A percentile compares a stretch with the other conserved stretches of the same genome.
These are phyloP conservation scores for Nephelium lappaceum DNA, from an alignment of 345 rosid species.

Conservation along the genomic window DNA sequence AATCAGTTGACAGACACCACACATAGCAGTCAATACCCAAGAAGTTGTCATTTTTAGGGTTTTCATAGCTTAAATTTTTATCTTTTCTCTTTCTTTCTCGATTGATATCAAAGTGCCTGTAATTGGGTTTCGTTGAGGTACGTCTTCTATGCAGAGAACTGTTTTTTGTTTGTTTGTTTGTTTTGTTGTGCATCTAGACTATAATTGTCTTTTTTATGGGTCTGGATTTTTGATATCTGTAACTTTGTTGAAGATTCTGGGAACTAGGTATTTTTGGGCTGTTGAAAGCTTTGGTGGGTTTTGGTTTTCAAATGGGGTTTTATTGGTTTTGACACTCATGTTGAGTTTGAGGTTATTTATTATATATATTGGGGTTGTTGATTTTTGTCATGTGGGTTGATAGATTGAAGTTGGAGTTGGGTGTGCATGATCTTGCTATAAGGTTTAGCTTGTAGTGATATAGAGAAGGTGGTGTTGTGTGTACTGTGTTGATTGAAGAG, in stretches of 20 bases:
- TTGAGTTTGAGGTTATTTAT: neutral
- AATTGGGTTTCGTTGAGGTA: slow-evolving; percentile 9
- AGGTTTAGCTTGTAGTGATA: slow-evolving; percentile 4
- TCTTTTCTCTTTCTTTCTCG: neutral
- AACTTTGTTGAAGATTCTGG: neutral
- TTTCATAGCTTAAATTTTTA: neutral
- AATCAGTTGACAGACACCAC: neutral
- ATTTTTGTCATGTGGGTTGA: neutral
- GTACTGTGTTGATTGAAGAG: neutral
- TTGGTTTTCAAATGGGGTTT: slow-evolving; percentile 14
- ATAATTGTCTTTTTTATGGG: neutral
- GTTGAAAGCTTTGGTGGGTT: neutral
- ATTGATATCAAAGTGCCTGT: neutral
- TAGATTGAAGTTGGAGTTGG: neutral
- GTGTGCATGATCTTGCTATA: neutral
- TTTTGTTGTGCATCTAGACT: neutral
- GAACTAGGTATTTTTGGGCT: neutral
- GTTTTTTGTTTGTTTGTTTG: neutral
- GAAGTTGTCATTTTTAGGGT: neutral
- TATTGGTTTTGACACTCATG: neutral
- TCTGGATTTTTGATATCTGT: neutral
- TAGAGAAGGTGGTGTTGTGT: neutral
- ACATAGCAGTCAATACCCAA: neutral
- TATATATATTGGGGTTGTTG: neutral
- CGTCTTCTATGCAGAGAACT: neutral